These are phyloP conservation scores for Trametes elegans DNA, from an alignment of 768 basidiomycete species.

Conservation along the genomic window DNA sequence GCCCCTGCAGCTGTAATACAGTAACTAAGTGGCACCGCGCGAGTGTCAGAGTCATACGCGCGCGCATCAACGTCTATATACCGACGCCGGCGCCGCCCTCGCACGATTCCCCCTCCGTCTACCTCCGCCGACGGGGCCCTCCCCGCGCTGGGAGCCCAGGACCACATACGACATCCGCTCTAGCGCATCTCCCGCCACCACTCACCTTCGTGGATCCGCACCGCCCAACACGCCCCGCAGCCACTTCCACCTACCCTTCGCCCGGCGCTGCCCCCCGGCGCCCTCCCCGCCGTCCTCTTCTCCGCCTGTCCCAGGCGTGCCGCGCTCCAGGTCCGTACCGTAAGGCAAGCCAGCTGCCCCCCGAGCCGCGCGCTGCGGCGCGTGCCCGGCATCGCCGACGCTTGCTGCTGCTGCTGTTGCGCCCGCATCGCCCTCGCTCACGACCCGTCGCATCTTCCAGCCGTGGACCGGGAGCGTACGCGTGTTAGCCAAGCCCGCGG, in stretches of 20 bases:
- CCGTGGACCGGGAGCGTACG: not conserved
- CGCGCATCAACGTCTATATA: slow-evolving; percentile 1
- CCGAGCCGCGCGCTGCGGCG: not conserved
- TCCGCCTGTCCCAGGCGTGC: not conserved
- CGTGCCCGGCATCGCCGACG: slow-evolving; percentile 3
- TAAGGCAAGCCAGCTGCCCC: slow-evolving; percentile 9
- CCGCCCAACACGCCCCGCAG: slow-evolving; percentile 19
- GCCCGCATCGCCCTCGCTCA: slow-evolving; percentile 20
- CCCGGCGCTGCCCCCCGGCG: not conserved
- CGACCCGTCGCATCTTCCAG: slow-evolving; percentile 18
- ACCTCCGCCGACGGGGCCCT: not conserved
- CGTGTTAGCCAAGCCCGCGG: slow-evolving; percentile 13
- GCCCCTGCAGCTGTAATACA: no score
- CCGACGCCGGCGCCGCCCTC: not conserved
- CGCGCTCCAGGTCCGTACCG: slow-evolving; percentile 7
- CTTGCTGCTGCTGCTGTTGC: slow-evolving; percentile 5
- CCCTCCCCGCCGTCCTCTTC: not conserved
- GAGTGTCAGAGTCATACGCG: not conserved
- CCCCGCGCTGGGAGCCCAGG: no score
- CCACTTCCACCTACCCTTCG: slow-evolving; percentile 31
- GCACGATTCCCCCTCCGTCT: slow-evolving; percentile 1
- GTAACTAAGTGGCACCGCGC: no score
- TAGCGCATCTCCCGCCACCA: not conserved
- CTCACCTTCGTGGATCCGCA: slow-evolving; percentile 1
- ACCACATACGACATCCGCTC: no score